These are phyloP conservation scores for Obba rivulosa DNA, from an alignment of 768 basidiomycete species.

Conservation along the genomic window DNA sequence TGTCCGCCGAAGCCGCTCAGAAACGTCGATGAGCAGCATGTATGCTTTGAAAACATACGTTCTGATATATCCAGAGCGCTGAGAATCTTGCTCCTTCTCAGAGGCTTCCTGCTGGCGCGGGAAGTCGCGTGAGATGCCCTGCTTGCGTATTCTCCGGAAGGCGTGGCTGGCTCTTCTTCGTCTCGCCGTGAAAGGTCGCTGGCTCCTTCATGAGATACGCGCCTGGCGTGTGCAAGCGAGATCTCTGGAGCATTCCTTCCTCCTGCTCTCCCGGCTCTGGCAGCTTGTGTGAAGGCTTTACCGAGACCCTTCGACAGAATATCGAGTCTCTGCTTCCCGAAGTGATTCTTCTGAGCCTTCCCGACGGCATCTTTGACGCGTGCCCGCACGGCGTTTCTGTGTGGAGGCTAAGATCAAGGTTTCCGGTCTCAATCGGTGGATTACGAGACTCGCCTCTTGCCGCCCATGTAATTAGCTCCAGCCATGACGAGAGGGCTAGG, in stretches of 20 bases:
- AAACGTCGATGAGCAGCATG: background rate
- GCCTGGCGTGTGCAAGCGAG: conserved; percentile 20
- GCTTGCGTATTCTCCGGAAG: too few relatives aligned
- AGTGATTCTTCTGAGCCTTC: conserved; percentile 53
- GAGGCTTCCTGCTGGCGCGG: conserved; percentile 12
- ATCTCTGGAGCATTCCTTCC: conserved; percentile 9
- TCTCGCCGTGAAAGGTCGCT: too few relatives aligned
- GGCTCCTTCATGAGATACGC: background rate
- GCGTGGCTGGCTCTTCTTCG: too few relatives aligned
- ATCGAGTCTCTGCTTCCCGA: conserved; percentile 54
- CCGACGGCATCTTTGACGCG: conserved; percentile 51
- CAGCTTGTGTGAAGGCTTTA: background rate
- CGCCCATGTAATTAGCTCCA: conserved; percentile 77
- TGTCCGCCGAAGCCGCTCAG: background rate
- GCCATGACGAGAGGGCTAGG: conserved; percentile 33
- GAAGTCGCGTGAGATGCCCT: background rate
- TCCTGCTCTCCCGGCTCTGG: background rate
- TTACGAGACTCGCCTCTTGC: conserved; percentile 43
- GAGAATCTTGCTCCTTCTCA: conserved; percentile 7
- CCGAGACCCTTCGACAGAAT: conserved; percentile 33
- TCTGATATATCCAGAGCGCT: conserved; percentile 10
- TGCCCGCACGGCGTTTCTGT: conserved; percentile 54
- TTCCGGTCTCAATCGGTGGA: background rate
- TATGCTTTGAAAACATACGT: conserved; percentile 7
- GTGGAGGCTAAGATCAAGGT: background rate